Conservation (phyloP, 768 basidiomycete species). For the Russula foetens region DNA sequence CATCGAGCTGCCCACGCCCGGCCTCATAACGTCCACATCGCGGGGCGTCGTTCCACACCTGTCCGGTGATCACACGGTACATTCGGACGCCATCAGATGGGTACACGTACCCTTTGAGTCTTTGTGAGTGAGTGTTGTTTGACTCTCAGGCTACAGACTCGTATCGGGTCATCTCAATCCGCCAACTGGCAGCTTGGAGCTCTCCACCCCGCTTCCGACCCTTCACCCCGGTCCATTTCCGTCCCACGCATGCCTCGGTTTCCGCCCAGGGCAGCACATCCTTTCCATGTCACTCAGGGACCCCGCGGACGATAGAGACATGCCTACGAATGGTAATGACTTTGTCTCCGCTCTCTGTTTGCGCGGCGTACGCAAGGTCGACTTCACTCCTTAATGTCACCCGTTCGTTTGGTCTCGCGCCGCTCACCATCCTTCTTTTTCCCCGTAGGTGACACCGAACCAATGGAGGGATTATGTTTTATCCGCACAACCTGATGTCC, state of each 20-base stretch:
- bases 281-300: conserved; percentile 57
- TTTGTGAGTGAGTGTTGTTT: conserved; percentile 47
- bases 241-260: conserved; percentile 62
- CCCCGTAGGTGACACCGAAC: conserved; percentile 40
- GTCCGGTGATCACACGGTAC: conserved; percentile 48
- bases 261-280: conserved; percentile 38
- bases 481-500: conserved; percentile 57
- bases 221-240: conserved; percentile 43
- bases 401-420: neutral
- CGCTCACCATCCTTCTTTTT: neutral
- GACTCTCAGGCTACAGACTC: neutral
- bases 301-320: conserved; percentile 52
- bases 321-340: conserved; percentile 64
- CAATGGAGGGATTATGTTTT: conserved; percentile 49
- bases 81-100: conserved; percentile 47
- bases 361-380: conserved; percentile 65
- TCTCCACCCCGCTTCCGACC: conserved; percentile 57
- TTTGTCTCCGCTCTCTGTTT: conserved; percentile 50
- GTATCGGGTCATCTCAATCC: neutral
- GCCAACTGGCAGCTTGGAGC: conserved; percentile 46
- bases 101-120: conserved; percentile 70
- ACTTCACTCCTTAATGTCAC: conserved; percentile 13
- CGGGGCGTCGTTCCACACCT: conserved; percentile 72
- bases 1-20: conserved; percentile 50
- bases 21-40: conserved; percentile 52